Conservation (phyloP, 2,329 filamentous ascomycete genomes). For the Colletotrichum gloeosporioides region DNA sequence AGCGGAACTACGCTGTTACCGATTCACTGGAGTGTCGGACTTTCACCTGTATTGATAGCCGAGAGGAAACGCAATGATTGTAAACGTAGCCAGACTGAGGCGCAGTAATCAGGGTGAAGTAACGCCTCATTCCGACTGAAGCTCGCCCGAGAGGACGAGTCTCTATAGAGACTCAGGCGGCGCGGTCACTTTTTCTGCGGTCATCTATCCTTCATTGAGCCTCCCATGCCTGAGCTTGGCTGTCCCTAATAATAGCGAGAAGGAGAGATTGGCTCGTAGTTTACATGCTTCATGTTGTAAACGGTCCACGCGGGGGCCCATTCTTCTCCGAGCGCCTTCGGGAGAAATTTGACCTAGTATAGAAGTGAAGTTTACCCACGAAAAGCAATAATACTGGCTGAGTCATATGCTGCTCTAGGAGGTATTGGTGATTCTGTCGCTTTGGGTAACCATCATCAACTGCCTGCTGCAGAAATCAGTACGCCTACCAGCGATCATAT, state of each 20-base stretch:
- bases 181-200: not conserved
- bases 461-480: not conserved
- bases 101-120: not conserved
- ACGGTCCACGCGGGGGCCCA: too few species aligned
- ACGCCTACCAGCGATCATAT: not conserved
- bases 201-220: not conserved
- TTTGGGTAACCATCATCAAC: not conserved
- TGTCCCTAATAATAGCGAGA: not conserved
- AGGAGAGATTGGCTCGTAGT: not conserved
- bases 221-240: not conserved
- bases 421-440: rapidly evolving
- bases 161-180: rapidly evolving
- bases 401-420: not conserved
- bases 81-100: not conserved
- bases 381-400: not conserved
- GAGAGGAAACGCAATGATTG: too few species aligned
- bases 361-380: not conserved
- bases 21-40: not conserved
- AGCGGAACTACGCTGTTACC: not conserved
- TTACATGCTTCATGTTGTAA: not conserved
- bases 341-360: not conserved
- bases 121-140: not conserved
- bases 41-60: not conserved
- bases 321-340: not conserved
- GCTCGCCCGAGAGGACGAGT: not conserved